A percentile compares a stretch with the other conserved stretches of the same genome.
Evolutionary conservation across 768 basidiomycete species (phyloP).

Genomic region (Harrya chromipes): DNA sequence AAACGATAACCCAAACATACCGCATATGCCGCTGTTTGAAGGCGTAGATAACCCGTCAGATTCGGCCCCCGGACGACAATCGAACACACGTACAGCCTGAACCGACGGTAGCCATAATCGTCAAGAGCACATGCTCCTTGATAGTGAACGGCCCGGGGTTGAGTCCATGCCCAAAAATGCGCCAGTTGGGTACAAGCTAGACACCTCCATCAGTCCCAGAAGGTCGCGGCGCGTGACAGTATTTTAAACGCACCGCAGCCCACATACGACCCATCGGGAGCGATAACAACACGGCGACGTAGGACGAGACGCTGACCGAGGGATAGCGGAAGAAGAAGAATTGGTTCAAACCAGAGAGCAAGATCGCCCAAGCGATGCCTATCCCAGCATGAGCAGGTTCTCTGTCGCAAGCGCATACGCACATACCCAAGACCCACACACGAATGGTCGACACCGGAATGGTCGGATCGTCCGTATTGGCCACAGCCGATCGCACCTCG

Average conservation of each 20-base stretch:
- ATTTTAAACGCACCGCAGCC: constrained; percentile 41
- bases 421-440: constrained; percentile 53
- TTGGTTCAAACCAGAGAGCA: constrained; percentile 74
- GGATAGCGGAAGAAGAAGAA: constrained; percentile 77
- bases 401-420: background rate
- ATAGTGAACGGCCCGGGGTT: constrained; percentile 78
- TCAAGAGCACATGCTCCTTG: constrained; percentile 69
- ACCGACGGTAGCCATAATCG: constrained; percentile 62
- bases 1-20: constrained; percentile 10
- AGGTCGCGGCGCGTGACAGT: too few species aligned
- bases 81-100: constrained; percentile 18
- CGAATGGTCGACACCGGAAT: constrained; percentile 62
- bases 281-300: constrained; percentile 68
- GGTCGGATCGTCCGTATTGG: constrained; percentile 65
- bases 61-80: background rate
- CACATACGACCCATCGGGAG: constrained; percentile 68
- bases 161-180: constrained; percentile 55
- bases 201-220: background rate
- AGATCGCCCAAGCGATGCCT: constrained; percentile 47
- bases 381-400: background rate
- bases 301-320: constrained; percentile 35
- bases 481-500: constrained; percentile 76
- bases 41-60: constrained; percentile 2
- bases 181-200: constrained; percentile 48
- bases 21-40: constrained; percentile 44